These are phyloP conservation scores for Talaromyces sp. DNA, from an alignment of 2,329 filamentous ascomycete genomes.

Conservation along the genomic window DNA sequence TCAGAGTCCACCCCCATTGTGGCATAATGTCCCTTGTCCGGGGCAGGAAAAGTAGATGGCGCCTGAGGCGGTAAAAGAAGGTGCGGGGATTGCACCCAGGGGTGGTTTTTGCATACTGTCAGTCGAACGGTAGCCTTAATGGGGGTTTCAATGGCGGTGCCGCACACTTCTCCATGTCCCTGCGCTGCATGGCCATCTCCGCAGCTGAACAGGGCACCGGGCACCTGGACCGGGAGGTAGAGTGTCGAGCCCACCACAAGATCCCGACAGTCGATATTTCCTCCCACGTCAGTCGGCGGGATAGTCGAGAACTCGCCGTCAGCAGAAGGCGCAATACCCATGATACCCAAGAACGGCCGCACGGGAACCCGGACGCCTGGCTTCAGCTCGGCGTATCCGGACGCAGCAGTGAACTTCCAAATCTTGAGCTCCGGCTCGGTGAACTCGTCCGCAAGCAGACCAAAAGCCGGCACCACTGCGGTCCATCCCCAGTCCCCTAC, in stretches of 20 bases:
- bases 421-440: conserved; percentile 41
- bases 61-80: conserved; percentile 34
- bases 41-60: conserved; percentile 17
- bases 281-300: conserved; percentile 47
- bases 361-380: conserved; percentile 45
- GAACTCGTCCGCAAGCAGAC: conserved; percentile 46
- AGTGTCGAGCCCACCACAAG: conserved; percentile 42
- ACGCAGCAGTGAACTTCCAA: conserved; percentile 39
- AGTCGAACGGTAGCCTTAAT: conserved; percentile 46
- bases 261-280: conserved; percentile 52
- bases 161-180: conserved; percentile 51
- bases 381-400: conserved; percentile 42
- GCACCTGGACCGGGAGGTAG: conserved; percentile 45
- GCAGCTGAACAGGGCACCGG: conserved; percentile 49
- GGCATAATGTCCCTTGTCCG: conserved; percentile 40
- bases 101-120: conserved; percentile 42
- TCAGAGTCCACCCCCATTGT: conserved; percentile 45
- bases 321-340: conserved; percentile 45
- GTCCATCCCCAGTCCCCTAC: conserved; percentile 49
- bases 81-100: conserved; percentile 45
- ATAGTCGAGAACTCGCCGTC: conserved; percentile 45
- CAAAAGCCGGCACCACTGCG: conserved; percentile 46
- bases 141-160: conserved; percentile 52
- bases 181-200: conserved; percentile 52
- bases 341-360: conserved; percentile 48